Base-by-base conservation (phyloP, 2,329 filamentous ascomycete genomes). In the Colletotrichum orbiculare region DNA sequence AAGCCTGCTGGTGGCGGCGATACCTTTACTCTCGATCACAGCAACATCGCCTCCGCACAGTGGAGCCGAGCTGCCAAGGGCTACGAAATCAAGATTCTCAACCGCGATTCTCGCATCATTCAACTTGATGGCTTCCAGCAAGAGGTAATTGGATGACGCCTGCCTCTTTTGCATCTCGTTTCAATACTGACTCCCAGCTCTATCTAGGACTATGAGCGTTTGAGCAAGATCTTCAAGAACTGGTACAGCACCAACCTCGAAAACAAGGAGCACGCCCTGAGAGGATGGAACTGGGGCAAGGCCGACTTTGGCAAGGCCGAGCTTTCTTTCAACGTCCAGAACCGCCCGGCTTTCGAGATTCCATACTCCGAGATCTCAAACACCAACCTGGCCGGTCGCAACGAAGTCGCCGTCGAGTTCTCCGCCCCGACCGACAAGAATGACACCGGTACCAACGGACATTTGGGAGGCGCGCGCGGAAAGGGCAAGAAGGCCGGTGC, bases 251-350 rank as follows among this genome's bases (percentile, higher is more conserved):
- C 96, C 73, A 94, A 90, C 73, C 86, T 99, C 64, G 94, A 98
- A 77, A 92, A 88, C 77, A 93, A 93, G 78, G 96, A 99, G 79
- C 96, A 98, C 78, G 94, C 96, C 33, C 83, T 99, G 64, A 89
- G 96, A 71, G 96, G 96, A 61, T 99, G 96, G 96, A 99, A 99
- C 78, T 99, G 96, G 96, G 96, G 96, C 73, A 99, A 98, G 81
- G 93, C 93, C 69, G 96, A 99, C 73, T 97, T 99, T 76, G 91
- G 91, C 67, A 97, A 98, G 80, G 91, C 94, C 59, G 96, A 99
- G 81, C 87, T 99, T 60, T 88, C 92, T 37, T 99, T 99, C 84
- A 98, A 94, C 77, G 96, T 99, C 42, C 94, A 97, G 76, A 99
- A 97, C 79, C 89, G 94, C 72, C 96, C 96, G 3, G 93, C 95